phyloP scores from a whole-genome alignment of 192 early-diverging fungal genomes.

The Podila horticola region DNA sequence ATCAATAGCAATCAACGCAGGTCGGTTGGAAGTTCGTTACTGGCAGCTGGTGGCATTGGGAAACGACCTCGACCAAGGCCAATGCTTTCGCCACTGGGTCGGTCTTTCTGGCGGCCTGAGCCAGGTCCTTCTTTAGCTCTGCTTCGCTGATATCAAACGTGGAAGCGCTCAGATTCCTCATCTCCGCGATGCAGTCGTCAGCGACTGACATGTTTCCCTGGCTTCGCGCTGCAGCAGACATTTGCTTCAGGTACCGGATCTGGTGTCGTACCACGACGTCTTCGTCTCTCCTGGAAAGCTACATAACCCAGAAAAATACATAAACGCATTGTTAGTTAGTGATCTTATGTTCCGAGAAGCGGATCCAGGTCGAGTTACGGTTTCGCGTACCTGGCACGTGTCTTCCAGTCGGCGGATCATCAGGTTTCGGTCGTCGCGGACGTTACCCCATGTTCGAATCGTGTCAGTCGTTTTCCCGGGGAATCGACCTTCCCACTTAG shows the following conservation, averaged over 20 bases:
- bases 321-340: background rate
- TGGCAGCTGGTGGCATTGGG: slow-evolving; percentile 22
- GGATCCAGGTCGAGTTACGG: background rate
- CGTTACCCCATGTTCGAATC: slow-evolving; percentile 71
- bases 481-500: slow-evolving; percentile 49
- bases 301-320: background rate
- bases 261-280: slow-evolving; percentile 17
- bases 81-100: slow-evolving; percentile 20
- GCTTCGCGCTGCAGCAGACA: slow-evolving; percentile 66
- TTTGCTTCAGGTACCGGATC: slow-evolving; percentile 44
- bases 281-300: slow-evolving; percentile 37
- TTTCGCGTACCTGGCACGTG: slow-evolving; percentile 14
- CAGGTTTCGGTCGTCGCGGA: slow-evolving; percentile 57
- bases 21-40: slow-evolving; percentile 7
- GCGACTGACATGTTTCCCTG: slow-evolving; percentile 71
- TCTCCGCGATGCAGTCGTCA: slow-evolving; percentile 51
- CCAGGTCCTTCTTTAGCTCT: slow-evolving; percentile 36
- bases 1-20: too few species aligned
- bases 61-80: slow-evolving; percentile 12
- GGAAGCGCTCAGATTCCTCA: slow-evolving; percentile 39
- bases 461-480: slow-evolving; percentile 59
- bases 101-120: slow-evolving; percentile 9
- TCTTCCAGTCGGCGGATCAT: slow-evolving; percentile 58
- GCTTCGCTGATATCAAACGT: slow-evolving; percentile 26
- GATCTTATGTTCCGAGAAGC: background rate